Percentiles rank a stretch among this genome's conserved stretches.
phyloP scores from a whole-genome alignment of 208 protist species.

The Wallacemonas sp. region DNA sequence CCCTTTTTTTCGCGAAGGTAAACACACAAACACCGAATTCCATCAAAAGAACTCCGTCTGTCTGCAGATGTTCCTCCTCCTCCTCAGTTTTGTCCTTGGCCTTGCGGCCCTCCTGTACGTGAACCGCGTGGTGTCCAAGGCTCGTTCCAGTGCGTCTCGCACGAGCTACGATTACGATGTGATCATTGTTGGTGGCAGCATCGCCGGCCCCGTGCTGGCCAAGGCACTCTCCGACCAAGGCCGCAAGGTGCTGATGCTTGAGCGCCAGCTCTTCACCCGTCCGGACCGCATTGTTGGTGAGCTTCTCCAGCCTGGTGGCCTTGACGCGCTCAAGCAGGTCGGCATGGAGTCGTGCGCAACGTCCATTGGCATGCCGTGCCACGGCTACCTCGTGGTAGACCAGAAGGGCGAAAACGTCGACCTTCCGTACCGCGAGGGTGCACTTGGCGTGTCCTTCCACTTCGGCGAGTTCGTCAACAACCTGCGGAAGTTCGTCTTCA shows the following conservation, averaged over 20 bases:
- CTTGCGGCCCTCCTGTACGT: slow-evolving; percentile 47
- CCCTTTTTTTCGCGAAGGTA: too few species aligned
- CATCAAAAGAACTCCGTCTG: too few species aligned
- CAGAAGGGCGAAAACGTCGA: slow-evolving; percentile 48
- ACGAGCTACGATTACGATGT: slow-evolving; percentile 89
- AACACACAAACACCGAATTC: too few species aligned
- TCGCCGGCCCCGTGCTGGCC: slow-evolving; percentile 86
- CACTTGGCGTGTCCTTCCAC: slow-evolving; percentile 85
- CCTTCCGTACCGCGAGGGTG: slow-evolving; percentile 69
- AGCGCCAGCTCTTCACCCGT: slow-evolving; percentile 86
- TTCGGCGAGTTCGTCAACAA: slow-evolving; percentile 94
- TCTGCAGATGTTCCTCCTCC: slow-evolving; percentile 39
- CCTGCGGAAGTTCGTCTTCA: slow-evolving; percentile 67
- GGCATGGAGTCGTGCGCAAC: slow-evolving; percentile 88
- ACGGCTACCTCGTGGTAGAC: slow-evolving; percentile 91
- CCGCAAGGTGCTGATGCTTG: slow-evolving; percentile 85
- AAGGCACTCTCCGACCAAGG: slow-evolving; percentile 86
- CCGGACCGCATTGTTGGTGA: slow-evolving; percentile 96
- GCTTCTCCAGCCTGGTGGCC: slow-evolving; percentile 94
- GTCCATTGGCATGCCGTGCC: slow-evolving; percentile 78
- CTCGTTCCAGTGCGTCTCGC: slow-evolving; percentile 36
- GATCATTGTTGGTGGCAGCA: slow-evolving; percentile 92
- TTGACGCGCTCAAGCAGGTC: slow-evolving; percentile 77
- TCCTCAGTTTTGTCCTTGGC: slow-evolving; percentile 29
- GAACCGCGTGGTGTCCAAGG: slow-evolving; percentile 46